Evolutionary conservation across 2,329 filamentous ascomycete genomes (phyloP), one percentile per base, ranked within the genome.

Genomic region (Trichoderma asperellum): DNA sequence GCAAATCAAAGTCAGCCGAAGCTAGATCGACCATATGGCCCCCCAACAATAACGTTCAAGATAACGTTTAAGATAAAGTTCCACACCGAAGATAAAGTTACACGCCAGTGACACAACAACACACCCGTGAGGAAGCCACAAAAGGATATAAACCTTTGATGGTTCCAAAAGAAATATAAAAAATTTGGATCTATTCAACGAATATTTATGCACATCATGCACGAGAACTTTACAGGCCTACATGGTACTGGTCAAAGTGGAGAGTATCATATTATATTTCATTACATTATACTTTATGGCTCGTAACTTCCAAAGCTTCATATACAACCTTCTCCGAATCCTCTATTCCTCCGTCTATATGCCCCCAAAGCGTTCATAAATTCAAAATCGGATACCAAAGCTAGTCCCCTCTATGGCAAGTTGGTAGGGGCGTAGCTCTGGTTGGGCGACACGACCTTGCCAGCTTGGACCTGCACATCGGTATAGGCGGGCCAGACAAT

Each of bases 401-500:
- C n/a, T 16, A 18, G 6, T 32, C 10, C 32, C 27, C 16, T 60
- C 24, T 60, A 68, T 68, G 68, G 68, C 62, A 71, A 24, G n/a
- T 2, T 27, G 16, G 55, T 16, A 56, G 80, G 79, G 29, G 80
- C 72, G 74, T 84, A 85, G 76, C 78, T 80, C 80, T 83, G 81
- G 77, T 87, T 81, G 24, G 85, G 85, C 64, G 76, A 81, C 72
- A 87, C 84, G 47, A 81, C 79, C 65, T 79, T 75, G 60, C 82
- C 84, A 53, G 72, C 75, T 12, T 75, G 76, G 27, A 88, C 78
- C 78, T 87, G 80, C 63, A 78, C 79, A 73, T 88, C 86, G 73
- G 81, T 85, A 75, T 87, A 88, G 52, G 83, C 80, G 35, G 86
- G 85, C 78, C 79, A 88, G 70, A 82, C 75, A 68, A 88, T 87